Evolutionary conservation across 2,329 filamentous ascomycete species (phyloP), one percentile per base, ranked within the genome.

Genomic region (Trichoderma aggressivum): DNA sequence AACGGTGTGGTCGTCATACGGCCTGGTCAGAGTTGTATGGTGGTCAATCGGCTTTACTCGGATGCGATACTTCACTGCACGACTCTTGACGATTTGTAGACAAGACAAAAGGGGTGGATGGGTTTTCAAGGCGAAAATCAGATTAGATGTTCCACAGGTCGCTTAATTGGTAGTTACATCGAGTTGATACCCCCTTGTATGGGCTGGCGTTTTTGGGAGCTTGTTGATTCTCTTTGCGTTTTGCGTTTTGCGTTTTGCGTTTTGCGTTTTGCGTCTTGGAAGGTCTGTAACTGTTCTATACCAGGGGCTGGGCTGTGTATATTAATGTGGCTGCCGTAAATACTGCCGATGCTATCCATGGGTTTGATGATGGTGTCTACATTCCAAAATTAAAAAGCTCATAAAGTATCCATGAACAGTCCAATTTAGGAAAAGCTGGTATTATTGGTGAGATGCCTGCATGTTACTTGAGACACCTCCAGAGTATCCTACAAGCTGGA

Each of bases 1-100:
- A 80, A 84, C 65, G 84, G 86, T 30, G 78, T 84, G 74, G 84
- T 87, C 72, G 78, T 80, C 62, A 78, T 87, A 47, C 78, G 76
- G 26, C 80, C 83, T 0, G 82, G 82, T 0, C 77, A 76, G 64
- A 67, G 69, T 1, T 85, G 82, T 73, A 77, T 75, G 21, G 80
- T 82, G 5, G 77, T 80, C 70, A 87, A 87, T 72, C 76, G 78
- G 36, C 75, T 83, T 0, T 86, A 87, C 71, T 55, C 81, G 3
- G 83, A 86, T 70, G 81, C 83, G 0, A 78, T 81, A 21, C 72
- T 87, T 53, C 83, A 85, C 70, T 80, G 83, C 65, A 81, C 80
- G 3, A 79, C 80, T 6, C 74, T 83, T 26, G 71, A 77, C 32
- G 73, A 72, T 18, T 18, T 70, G 24, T 28, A 59, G 56, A 26